Conservation (phyloP, 352 stramenopile genomes). For the Pythium folliculosum region DNA sequence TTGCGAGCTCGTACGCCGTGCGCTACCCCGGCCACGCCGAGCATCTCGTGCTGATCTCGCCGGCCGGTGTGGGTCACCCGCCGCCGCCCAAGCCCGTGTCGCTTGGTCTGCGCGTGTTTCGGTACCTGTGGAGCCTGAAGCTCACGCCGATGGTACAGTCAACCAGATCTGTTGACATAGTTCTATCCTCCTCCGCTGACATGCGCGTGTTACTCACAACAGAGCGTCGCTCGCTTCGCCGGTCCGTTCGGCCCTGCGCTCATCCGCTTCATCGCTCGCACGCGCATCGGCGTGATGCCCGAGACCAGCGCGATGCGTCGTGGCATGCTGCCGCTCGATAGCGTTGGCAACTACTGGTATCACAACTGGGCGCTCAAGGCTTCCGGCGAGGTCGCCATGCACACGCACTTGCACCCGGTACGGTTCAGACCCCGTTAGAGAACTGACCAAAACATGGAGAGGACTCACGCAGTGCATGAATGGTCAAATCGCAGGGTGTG, state of each 20-base stretch:
- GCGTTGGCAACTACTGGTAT: conserved; percentile 65
- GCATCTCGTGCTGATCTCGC: conserved; percentile 64
- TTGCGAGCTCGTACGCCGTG: conserved; percentile 53
- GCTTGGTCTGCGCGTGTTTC: conserved; percentile 46
- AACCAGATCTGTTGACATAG: too few relatives aligned
- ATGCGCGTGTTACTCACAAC: neutral
- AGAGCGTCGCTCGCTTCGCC: conserved; percentile 52
- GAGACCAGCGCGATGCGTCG: conserved; percentile 58
- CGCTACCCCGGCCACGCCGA: conserved; percentile 46
- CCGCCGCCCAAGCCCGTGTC: conserved; percentile 34
- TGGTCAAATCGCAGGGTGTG: conserved; percentile 31
- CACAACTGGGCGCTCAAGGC: conserved; percentile 75
- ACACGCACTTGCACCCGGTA: conserved; percentile 63
- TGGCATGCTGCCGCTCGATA: conserved; percentile 41
- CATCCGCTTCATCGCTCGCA: conserved; percentile 44
- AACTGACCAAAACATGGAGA: too few relatives aligned
- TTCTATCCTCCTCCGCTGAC: too few relatives aligned
- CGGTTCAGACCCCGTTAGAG: neutral
- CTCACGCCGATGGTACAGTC: conserved; percentile 52
- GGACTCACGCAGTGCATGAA: neutral
- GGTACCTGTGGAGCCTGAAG: conserved; percentile 50
- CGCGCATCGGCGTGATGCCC: conserved; percentile 56
- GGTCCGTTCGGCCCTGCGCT: conserved; percentile 56
- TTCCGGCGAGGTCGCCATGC: conserved; percentile 69
- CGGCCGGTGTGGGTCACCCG: conserved; percentile 53